phyloP scores from a whole-genome alignment of 108 stramenopile genomes.

The Stephanodiscus triporus region DNA sequence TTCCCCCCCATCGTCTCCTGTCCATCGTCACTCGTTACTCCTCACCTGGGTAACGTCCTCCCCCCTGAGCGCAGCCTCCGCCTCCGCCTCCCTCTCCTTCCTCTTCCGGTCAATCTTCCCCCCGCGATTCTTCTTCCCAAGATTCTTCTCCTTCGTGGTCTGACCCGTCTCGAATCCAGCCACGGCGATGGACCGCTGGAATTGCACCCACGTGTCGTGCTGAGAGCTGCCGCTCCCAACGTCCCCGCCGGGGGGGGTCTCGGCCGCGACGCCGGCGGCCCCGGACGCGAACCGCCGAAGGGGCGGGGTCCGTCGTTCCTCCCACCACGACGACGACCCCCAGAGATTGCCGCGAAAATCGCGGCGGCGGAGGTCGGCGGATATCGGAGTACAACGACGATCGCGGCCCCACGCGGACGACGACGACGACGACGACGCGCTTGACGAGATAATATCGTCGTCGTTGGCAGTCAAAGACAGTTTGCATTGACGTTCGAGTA shows the following conservation, averaged over 20 bases:
- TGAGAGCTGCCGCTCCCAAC: constrained; percentile 36
- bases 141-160: constrained; percentile 37
- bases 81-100: constrained; percentile 53
- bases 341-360: too few relatives aligned
- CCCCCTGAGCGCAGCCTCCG: constrained; percentile 37
- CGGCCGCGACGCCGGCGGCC: not conserved
- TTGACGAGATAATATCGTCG: not conserved
- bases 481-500: not conserved
- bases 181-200: constrained; percentile 82
- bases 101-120: constrained; percentile 60
- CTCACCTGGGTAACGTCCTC: constrained; percentile 39
- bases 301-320: not conserved
- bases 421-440: not conserved
- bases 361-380: too few relatives aligned
- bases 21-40: not conserved
- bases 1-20: not conserved
- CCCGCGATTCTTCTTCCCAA: constrained; percentile 61
- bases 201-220: constrained; percentile 84
- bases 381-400: too few relatives aligned
- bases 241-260: not conserved
- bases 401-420: too few relatives aligned
- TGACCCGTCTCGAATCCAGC: constrained; percentile 87
- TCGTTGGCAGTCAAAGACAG: not conserved
- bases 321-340: too few relatives aligned
- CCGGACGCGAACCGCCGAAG: not conserved